Percentiles rank a stretch among this genome's conserved stretches.
Conservation (phyloP, 1,139 yeast genomes). For the Kazachstania sp. region DNA sequence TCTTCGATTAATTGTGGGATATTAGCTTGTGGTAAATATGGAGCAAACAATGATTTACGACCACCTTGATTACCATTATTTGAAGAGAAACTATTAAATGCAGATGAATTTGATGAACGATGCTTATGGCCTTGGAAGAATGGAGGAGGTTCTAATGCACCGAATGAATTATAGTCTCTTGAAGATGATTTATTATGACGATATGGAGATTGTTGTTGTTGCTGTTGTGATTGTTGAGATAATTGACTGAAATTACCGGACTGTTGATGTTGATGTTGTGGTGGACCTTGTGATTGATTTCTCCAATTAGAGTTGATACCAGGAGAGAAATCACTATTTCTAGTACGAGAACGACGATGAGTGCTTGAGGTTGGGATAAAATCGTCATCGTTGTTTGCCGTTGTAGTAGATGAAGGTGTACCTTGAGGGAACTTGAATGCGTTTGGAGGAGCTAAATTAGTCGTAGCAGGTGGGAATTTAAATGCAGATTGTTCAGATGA, state of each 20-base stretch:
- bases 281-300: conserved; percentile 26
- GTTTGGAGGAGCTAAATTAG: conserved; percentile 16
- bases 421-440: conserved; percentile 16
- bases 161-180: conserved; percentile 25
- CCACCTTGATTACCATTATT: conserved; percentile 21
- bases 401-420: conserved; percentile 7
- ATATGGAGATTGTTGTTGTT: conserved; percentile 23
- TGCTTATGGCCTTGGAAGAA: conserved; percentile 69
- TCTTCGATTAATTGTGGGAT: conserved; percentile 83
- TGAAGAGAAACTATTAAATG: conserved; percentile 25
- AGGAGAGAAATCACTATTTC: conserved; percentile 35
- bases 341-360: conserved; percentile 31
- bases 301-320: conserved; percentile 64
- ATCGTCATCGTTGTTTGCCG: conserved; percentile 22
- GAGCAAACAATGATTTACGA: conserved; percentile 88
- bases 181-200: conserved; percentile 29
- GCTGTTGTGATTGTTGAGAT: background rate
- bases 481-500: conserved; percentile 27
- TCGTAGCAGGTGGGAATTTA: conserved; percentile 42
- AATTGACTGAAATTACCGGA: conserved; percentile 8
- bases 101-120: conserved; percentile 52
- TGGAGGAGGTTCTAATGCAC: conserved; percentile 43
- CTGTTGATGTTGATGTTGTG: conserved; percentile 26
- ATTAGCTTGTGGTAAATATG: conserved; percentile 88
- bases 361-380: conserved; percentile 31